These are phyloP conservation scores for Aspergillus saccharolyticus DNA, from an alignment of 495 filamentous ascomycete species.

Conservation along the genomic window DNA sequence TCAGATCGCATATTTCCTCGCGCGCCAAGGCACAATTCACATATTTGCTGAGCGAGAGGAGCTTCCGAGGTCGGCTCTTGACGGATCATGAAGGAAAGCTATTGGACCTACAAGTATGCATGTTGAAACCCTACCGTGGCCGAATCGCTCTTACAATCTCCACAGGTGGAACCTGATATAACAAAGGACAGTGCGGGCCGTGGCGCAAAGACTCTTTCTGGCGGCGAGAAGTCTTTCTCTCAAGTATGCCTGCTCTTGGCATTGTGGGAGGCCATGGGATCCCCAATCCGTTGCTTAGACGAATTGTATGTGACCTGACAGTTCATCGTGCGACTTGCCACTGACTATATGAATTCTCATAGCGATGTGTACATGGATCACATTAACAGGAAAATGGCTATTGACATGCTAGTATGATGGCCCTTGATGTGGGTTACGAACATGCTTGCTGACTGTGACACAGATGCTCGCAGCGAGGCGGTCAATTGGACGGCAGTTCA, in stretches of 20 bases:
- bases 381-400: slow-evolving; percentile 89
- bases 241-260: slow-evolving; percentile 88
- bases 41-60: slow-evolving; percentile 80
- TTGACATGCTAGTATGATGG: slow-evolving; percentile 80
- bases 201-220: slow-evolving; percentile 84
- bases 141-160: background rate
- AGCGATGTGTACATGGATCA: slow-evolving; percentile 98
- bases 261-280: slow-evolving; percentile 98
- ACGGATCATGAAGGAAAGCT: slow-evolving; percentile 68
- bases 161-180: slow-evolving; percentile 70
- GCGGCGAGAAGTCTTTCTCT: slow-evolving; percentile 96
- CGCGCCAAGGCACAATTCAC: slow-evolving; percentile 81
- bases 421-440: background rate
- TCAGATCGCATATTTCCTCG: slow-evolving; percentile 76
- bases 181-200: slow-evolving; percentile 63
- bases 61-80: slow-evolving; percentile 75
- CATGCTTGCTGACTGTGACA: slow-evolving; percentile 15
- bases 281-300: slow-evolving; percentile 88
- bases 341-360: slow-evolving; percentile 19
- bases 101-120: slow-evolving; percentile 67
- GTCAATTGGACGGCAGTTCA: slow-evolving; percentile 85
- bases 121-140: background rate
- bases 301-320: slow-evolving; percentile 64
- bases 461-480: slow-evolving; percentile 78
- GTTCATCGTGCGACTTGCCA: background rate